A percentile compares a stretch with the other conserved stretches of the same genome.
phyloP scores from a whole-genome alignment of 768 basidiomycete genomes.

The Hygrocybe punicea region DNA sequence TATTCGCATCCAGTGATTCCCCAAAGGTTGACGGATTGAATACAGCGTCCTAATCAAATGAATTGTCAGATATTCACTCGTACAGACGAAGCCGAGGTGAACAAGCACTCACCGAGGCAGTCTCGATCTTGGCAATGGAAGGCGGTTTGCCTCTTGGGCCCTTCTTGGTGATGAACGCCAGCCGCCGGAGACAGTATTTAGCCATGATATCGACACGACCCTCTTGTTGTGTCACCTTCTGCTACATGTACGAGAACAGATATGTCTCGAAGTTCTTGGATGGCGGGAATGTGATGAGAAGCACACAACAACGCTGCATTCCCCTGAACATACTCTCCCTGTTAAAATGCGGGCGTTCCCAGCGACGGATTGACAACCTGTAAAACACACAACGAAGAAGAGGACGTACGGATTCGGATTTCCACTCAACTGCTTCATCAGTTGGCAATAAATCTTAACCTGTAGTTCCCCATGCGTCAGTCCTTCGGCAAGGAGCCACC shows the following conservation, averaged over 20 bases:
- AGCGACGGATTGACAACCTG: neutral
- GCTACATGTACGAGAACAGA: conserved; percentile 73
- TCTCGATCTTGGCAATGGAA: no score
- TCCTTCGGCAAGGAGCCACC: conserved; percentile 81
- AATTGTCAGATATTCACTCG: no score
- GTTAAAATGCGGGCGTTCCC: neutral
- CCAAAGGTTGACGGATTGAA: conserved; percentile 95
- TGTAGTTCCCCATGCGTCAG: conserved; percentile 77
- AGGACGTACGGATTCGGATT: conserved; percentile 73
- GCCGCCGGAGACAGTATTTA: no score
- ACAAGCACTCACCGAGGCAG: conserved; percentile 62
- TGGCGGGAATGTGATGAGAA: conserved; percentile 88
- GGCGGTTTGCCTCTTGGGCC: no score
- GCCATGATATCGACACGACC: no score
- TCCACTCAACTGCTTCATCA: conserved; percentile 84
- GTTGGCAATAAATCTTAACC: conserved; percentile 91
- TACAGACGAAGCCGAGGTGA: neutral
- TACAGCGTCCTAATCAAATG: conserved; percentile 72
- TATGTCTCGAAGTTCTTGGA: conserved; percentile 90
- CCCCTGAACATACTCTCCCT: conserved; percentile 84
- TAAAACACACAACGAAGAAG: neutral
- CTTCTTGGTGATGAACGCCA: no score
- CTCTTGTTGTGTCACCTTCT: no score
- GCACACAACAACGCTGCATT: conserved; percentile 87
- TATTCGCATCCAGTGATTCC: conserved; percentile 81